These are phyloP conservation scores for Neocatenulostroma microsporum DNA, from an alignment of 2,329 filamentous ascomycete genomes.

Conservation along the genomic window DNA sequence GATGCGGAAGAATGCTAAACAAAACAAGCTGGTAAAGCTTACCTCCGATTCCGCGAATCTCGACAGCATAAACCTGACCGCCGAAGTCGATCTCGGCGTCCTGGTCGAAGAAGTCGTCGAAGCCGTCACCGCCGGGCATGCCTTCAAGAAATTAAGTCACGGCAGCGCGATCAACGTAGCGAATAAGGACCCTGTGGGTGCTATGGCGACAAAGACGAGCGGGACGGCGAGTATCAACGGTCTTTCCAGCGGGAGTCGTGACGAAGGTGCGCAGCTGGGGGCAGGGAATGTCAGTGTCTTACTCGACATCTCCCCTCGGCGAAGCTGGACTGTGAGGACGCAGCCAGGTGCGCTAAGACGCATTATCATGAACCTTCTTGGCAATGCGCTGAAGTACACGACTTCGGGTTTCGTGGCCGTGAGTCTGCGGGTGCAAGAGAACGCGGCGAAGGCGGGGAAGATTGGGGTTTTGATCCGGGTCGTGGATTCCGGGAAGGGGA, in stretches of 20 bases:
- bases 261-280: not conserved
- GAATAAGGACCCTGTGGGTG: too few relatives aligned
- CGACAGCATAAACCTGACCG: conserved; percentile 27
- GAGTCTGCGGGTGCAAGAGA: conserved; percentile 25
- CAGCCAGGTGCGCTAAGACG: conserved; percentile 40
- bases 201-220: too few relatives aligned
- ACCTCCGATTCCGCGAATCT: conserved; percentile 16
- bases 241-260: not conserved
- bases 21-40: conserved; percentile 24
- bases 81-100: conserved; percentile 36
- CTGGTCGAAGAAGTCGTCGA: conserved; percentile 49
- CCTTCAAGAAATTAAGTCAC: conserved; percentile 27
- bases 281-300: conserved; percentile 33
- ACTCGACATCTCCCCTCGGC: conserved; percentile 35
- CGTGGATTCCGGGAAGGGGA: conserved; percentile 57
- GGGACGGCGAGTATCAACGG: not conserved
- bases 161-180: too few relatives aligned
- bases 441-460: conserved; percentile 7
- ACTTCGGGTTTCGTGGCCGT: conserved; percentile 35
- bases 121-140: conserved; percentile 47
- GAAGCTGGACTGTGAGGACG: conserved; percentile 37
- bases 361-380: conserved; percentile 43
- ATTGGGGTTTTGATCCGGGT: conserved; percentile 31
- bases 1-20: conserved; percentile 19
- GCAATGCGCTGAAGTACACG: conserved; percentile 43